Conservation (phyloP, 257 asterid genomes). For the Nyctanthes arbortristis region DNA sequence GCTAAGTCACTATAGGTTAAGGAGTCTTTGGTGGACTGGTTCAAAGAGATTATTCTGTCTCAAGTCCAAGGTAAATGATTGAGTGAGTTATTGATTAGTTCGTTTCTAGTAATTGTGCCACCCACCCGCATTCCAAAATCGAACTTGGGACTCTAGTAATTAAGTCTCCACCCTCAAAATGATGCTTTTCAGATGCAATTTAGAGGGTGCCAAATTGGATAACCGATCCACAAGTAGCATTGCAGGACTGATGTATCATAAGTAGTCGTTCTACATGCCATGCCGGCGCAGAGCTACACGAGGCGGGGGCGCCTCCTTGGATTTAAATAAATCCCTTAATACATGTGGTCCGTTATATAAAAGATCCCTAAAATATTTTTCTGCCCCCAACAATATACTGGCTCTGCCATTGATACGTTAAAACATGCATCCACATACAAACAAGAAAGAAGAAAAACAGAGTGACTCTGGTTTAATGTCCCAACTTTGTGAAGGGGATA, state of each 20-base stretch:
- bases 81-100: neutral
- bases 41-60: neutral
- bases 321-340: too few relatives aligned
- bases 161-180: neutral
- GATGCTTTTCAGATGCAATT: too few relatives aligned
- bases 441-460: neutral
- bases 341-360: too few relatives aligned
- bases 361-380: too few relatives aligned
- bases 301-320: too few relatives aligned
- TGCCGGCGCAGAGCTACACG: too few relatives aligned
- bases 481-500: neutral
- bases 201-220: neutral
- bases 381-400: too few relatives aligned
- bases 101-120: neutral
- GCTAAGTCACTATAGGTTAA: neutral
- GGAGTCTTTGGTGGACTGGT: neutral
- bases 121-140: neutral
- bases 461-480: neutral
- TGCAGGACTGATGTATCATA: neutral
- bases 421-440: too few relatives aligned
- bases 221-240: neutral
- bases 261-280: neutral
- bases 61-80: neutral
- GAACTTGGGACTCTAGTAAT: neutral
- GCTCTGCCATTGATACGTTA: too few relatives aligned